These are phyloP conservation scores for Chaetomium sp. DNA, from an alignment of 2,329 filamentous ascomycete species.

Conservation along the genomic window DNA sequence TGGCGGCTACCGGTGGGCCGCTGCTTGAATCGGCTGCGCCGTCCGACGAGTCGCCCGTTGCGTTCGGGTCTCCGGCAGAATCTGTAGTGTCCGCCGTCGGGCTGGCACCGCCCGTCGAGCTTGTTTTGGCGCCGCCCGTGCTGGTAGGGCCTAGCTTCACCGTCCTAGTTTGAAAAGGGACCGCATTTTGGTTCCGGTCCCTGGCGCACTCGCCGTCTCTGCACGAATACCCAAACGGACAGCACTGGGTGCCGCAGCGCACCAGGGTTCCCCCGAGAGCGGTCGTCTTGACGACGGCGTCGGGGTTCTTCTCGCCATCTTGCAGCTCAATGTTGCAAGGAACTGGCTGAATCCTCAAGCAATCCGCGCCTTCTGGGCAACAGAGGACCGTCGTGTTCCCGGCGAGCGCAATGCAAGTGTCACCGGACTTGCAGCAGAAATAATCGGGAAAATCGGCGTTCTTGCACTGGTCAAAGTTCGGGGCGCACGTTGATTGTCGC, in stretches of 20 bases:
- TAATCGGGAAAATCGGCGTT: constrained; percentile 56
- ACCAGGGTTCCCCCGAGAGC: constrained; percentile 58
- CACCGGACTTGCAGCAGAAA: constrained; percentile 65
- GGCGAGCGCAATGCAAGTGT: constrained; percentile 63
- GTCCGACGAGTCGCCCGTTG: constrained; percentile 1
- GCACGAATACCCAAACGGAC: constrained; percentile 73
- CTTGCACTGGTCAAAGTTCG: constrained; percentile 56
- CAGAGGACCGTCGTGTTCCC: constrained; percentile 69
- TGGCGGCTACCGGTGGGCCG: constrained; percentile 45
- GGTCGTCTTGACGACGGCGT: constrained; percentile 66
- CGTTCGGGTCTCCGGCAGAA: constrained; percentile 1
- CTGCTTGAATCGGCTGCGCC: constrained; percentile 24
- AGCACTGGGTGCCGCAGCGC: constrained; percentile 65
- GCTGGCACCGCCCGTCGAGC: constrained; percentile 28
- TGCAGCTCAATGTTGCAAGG: constrained; percentile 65
- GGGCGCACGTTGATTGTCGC: constrained; percentile 54
- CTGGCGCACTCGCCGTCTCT: constrained; percentile 52
- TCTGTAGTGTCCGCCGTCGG: constrained; percentile 26
- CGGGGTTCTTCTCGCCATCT: constrained; percentile 58
- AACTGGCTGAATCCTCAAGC: constrained; percentile 64
- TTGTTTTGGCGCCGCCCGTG: constrained; percentile 25
- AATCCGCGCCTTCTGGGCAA: constrained; percentile 63
- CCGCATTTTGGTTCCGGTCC: constrained; percentile 53
- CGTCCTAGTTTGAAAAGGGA: constrained; percentile 34
- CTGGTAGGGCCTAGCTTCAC: constrained; percentile 31